Conservation (phyloP, 495 filamentous ascomycete genomes). For the Lophiostoma macrostomum region DNA sequence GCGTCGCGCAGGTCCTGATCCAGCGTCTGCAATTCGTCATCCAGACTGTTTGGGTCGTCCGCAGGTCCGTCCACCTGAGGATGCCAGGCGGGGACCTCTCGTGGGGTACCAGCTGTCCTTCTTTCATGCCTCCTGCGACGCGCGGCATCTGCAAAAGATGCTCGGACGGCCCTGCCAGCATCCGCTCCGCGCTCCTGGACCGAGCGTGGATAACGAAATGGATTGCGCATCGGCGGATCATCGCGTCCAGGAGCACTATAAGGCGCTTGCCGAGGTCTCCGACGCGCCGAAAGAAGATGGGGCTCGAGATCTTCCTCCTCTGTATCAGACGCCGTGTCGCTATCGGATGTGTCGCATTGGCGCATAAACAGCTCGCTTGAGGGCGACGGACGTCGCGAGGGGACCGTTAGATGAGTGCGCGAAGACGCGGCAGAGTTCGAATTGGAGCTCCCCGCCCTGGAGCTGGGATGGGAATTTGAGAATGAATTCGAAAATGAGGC, state of each 20-base stretch:
- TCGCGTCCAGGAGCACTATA: background rate
- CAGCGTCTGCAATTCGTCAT: constrained; percentile 15
- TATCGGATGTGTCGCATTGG: constrained; percentile 30
- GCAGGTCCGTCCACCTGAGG: constrained; percentile 32
- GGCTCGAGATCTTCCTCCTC: constrained; percentile 23
- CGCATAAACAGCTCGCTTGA: constrained; percentile 13
- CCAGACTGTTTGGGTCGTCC: constrained; percentile 12
- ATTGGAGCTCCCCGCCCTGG: constrained; percentile 33
- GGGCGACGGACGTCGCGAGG: constrained; percentile 22
- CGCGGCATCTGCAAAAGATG: background rate
- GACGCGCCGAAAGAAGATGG: background rate
- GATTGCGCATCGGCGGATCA: constrained; percentile 19
- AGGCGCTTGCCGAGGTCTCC: background rate
- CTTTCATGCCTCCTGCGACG: no score
- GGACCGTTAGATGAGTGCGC: constrained; percentile 36
- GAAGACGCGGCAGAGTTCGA: constrained; percentile 45
- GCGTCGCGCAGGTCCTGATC: constrained; percentile 56
- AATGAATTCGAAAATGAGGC: constrained; percentile 45
- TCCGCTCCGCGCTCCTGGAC: constrained; percentile 23
- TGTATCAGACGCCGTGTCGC: constrained; percentile 29
- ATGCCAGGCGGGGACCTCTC: background rate
- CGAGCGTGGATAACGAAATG: constrained; percentile 16
- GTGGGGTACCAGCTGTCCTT: background rate
- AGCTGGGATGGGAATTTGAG: constrained; percentile 39
- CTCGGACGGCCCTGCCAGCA: constrained; percentile 15